Evolutionary conservation across 2,329 filamentous ascomycete species (phyloP), one percentile per base, ranked within the genome.

Genomic region (Colletotrichum lupini): DNA sequence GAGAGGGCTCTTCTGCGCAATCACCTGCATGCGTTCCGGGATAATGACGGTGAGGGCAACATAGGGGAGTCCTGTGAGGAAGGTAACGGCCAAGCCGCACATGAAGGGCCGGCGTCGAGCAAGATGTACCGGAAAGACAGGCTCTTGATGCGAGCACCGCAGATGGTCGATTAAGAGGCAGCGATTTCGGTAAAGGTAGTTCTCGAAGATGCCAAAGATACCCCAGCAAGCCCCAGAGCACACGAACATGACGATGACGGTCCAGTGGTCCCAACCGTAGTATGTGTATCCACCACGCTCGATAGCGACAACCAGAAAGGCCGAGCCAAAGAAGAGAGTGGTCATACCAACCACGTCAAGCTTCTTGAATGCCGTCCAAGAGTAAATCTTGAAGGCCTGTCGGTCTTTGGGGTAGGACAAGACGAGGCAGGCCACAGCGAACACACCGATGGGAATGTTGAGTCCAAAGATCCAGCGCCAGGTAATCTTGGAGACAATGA

Each of bases 381-480:
- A 85, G 55, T 83, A 80, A 59, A 84, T 77, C 42, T 80, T 75
- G 4, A 79, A 78, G 4, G 80, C 80, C 11, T 83, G 67, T 11
- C 52, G 76, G 59, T 83, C 81, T 5, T 79, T 78, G 0, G 86
- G 86, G 83, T 86, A 88, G 55, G 84, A 82, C 66, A 84, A 82
- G n/a, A 85, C 82, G 3, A 90, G 83, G 5, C 82, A 83, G 19
- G 84, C 76, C n/a, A 89, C 82, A 4, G 86, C 83, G 12, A 85
- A 76, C 2, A 85, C 77, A 1, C 87, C 87, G 74, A 87, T 85
- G 0, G 88, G 88, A 26, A 89, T 82, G 89, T 92, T 92, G 78
- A 91, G 87, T 79, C 88, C 88, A 78, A 92, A 92, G 52, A 92
- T 84, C 83, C 89, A 90, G 63, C 87, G 83, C 90, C 90, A 92